Evolutionary conservation across 2,329 filamentous ascomycete genomes (phyloP).

Genomic region (Coniochaeta prunicola): DNA sequence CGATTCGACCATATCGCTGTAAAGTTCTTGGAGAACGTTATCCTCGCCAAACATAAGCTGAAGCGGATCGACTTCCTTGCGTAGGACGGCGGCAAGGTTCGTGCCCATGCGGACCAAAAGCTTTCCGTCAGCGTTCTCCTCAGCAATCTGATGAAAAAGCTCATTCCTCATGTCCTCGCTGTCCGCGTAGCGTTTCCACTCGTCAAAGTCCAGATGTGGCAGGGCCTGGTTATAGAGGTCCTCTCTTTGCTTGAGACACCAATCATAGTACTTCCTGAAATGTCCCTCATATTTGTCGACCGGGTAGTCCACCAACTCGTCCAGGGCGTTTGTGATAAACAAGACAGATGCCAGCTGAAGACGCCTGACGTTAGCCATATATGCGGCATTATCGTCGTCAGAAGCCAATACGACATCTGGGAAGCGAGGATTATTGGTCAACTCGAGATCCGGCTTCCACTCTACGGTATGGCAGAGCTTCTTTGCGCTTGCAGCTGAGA

Average conservation of each 20-base stretch:
- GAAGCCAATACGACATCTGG: neutral
- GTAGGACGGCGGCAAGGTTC: neutral
- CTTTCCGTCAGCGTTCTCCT: neutral
- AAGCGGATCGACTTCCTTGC: neutral
- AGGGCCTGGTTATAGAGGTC: neutral
- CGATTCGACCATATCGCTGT: neutral
- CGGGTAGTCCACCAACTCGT: neutral
- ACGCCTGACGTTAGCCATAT: neutral
- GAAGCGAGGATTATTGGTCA: neutral
- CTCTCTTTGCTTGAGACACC: neutral
- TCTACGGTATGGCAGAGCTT: slow-evolving; percentile 25
- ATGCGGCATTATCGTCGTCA: neutral
- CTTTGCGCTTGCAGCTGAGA: slow-evolving; percentile 3
- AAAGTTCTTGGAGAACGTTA: neutral
- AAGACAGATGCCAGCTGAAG: neutral
- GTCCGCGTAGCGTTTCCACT: neutral
- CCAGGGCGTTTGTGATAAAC: neutral
- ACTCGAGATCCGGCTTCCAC: slow-evolving; percentile 22
- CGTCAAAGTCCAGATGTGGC: neutral
- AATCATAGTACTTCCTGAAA: neutral
- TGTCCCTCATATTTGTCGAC: neutral
- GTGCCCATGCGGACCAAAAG: neutral
- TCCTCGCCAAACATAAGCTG: neutral
- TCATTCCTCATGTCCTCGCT: neutral
- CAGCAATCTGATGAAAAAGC: neutral